Evolutionary conservation across 495 filamentous ascomycete species (phyloP), one percentile per base, ranked within the genome.

Genomic region (Penicillium chermesinum): DNA sequence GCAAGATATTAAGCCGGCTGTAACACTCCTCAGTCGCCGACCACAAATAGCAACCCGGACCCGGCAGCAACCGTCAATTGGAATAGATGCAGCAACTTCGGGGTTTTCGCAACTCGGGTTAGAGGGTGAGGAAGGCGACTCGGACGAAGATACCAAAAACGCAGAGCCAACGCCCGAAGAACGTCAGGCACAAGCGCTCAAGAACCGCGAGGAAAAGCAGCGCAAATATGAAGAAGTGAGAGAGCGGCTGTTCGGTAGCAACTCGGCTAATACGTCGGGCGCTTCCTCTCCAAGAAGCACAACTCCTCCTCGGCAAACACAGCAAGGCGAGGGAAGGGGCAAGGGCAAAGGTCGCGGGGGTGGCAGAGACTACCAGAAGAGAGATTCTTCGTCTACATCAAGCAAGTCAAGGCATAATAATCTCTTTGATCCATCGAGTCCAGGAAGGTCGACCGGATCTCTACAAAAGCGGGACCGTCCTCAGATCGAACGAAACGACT

Each of bases 181-280:
- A 68, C 78, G 87, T 25, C 78, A 83, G 44, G 73, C 80, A 10
- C 83, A 84, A 50, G 83, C 89, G 30, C 76, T 87, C 65, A 75
- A 77, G 42, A 88, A 94, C 53, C 75, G 78, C 3, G 89, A 94
- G 57, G 89, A 95, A 66, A 95, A 90, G 72, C 84, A 91, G 69
- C 82, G 82, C 40, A 86, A 84, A 40, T 96, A 96, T 61, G 84
- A 91, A 44, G 89, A 95, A 67, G 86, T 78, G 2, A 76, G 90
- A 10, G 86, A 89, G 55, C 81, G 84, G 60, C 77, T 95, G n/a
- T 90, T 95, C 63, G 89, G 88, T 17, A 77, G 72, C 7, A 67
- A 76, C 8, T 73, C 70, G 5, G 61, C 75, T 12, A 67, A 62
- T 4, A 64, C 60, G 1, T 75, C 73, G 5, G 76, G 72, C 9